phyloP scores from a whole-genome alignment of 2,329 filamentous ascomycete genomes.

The Colletotrichum sp. region DNA sequence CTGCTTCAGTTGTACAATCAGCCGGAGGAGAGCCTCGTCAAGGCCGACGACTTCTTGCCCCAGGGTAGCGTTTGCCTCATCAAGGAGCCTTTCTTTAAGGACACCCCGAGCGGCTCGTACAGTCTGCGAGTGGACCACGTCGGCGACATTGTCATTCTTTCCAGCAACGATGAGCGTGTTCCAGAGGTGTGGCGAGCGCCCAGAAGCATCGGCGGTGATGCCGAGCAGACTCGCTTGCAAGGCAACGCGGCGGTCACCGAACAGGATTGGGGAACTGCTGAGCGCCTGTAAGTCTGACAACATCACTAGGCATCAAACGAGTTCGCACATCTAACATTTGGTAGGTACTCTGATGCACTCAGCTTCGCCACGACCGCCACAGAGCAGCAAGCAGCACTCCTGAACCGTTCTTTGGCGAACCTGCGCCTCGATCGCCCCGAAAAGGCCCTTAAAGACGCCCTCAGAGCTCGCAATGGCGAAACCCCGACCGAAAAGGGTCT shows the following conservation, averaged over 20 bases:
- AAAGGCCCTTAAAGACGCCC: slow-evolving; percentile 35
- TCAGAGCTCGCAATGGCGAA: slow-evolving; percentile 5
- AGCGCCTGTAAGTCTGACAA: slow-evolving; percentile 32
- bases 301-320: neutral
- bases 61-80: slow-evolving; percentile 43
- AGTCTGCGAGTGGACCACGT: slow-evolving; percentile 57
- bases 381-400: slow-evolving; percentile 35
- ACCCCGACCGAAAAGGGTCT: slow-evolving; percentile 44
- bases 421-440: slow-evolving; percentile 32
- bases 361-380: slow-evolving; percentile 34
- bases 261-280: slow-evolving; percentile 31
- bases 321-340: neutral
- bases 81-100: slow-evolving; percentile 60
- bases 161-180: slow-evolving; percentile 38
- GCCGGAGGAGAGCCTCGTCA: slow-evolving; percentile 37
- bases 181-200: slow-evolving; percentile 39
- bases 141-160: slow-evolving; percentile 49
- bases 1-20: slow-evolving; percentile 47
- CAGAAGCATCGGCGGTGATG: slow-evolving; percentile 11
- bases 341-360: slow-evolving; percentile 43
- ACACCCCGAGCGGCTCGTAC: slow-evolving; percentile 40
- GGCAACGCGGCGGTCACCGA: slow-evolving; percentile 39
- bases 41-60: slow-evolving; percentile 37
- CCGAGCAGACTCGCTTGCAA: slow-evolving; percentile 25
- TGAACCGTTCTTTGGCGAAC: slow-evolving; percentile 41